Percentiles rank a stretch among this genome's conserved stretches.
These are phyloP conservation scores for Schoenoplectus triqueter DNA, from an alignment of 202 grass and related monocot genomes.

Conservation along the genomic window DNA sequence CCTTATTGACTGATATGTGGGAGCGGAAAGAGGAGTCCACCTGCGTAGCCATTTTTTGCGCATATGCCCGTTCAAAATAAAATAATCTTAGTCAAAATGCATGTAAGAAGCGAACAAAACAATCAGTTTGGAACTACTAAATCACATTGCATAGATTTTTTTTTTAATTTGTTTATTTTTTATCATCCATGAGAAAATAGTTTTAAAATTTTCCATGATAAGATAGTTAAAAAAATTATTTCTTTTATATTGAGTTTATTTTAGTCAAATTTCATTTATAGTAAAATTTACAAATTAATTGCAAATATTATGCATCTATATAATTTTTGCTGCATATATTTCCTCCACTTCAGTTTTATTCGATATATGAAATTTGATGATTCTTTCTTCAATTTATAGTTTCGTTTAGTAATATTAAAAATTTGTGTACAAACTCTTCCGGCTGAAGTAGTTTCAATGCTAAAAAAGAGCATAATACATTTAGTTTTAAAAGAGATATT, in stretches of 20 bases:
- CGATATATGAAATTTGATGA: too few relatives aligned
- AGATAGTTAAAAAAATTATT: too few relatives aligned
- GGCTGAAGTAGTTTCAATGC: too few relatives aligned
- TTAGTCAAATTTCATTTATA: too few relatives aligned
- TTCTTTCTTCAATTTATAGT: neutral
- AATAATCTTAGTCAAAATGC: neutral
- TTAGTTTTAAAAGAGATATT: too few relatives aligned
- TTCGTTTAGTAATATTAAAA: neutral
- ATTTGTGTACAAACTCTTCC: neutral
- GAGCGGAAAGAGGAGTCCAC: neutral
- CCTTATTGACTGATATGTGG: conserved; percentile 10
- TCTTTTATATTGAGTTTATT: too few relatives aligned
- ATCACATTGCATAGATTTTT: too few relatives aligned
- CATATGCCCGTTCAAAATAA: neutral
- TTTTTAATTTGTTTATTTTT: too few relatives aligned
- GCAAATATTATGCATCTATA: neutral
- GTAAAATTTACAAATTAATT: neutral
- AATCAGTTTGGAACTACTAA: neutral
- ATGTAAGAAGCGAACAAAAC: neutral
- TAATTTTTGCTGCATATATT: neutral
- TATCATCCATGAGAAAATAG: too few relatives aligned
- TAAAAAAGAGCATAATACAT: too few relatives aligned
- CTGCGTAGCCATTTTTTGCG: conserved; percentile 15
- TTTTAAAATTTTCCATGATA: too few relatives aligned
- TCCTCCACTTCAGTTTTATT: too few relatives aligned